Evolutionary conservation across 1,139 yeast genomes (phyloP).

Genomic region (Suhomyces bokatorum): DNA sequence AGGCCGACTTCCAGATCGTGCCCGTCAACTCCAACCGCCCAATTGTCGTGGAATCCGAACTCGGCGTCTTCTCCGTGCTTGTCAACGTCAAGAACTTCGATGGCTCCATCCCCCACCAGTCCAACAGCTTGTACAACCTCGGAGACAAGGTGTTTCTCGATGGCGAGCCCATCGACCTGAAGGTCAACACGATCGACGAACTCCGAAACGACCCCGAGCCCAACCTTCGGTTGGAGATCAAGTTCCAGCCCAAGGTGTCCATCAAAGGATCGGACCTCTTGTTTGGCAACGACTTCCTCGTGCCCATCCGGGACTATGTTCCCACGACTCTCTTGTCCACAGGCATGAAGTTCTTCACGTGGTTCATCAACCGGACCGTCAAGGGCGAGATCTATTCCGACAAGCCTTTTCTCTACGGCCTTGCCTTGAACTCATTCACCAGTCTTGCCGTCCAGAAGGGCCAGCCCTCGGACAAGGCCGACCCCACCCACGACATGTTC

Average conservation of each 20-base stretch:
- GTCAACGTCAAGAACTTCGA: constrained; percentile 48
- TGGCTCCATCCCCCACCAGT: constrained; percentile 42
- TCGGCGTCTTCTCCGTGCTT: constrained; percentile 41
- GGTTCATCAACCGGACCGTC: constrained; percentile 66
- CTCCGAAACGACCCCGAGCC: constrained; percentile 19
- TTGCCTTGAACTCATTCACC: constrained; percentile 59
- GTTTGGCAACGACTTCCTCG: constrained; percentile 70
- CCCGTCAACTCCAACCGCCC: constrained; percentile 48
- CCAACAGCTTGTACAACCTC: constrained; percentile 36
- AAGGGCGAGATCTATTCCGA: constrained; percentile 64
- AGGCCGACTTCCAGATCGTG: constrained; percentile 32
- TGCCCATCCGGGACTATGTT: constrained; percentile 58
- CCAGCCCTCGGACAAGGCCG: constrained; percentile 2
- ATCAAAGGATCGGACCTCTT: constrained; percentile 53
- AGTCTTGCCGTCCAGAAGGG: constrained; percentile 24
- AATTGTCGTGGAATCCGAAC: constrained; percentile 34
- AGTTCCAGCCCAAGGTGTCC: constrained; percentile 41
- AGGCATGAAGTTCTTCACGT: constrained; percentile 53
- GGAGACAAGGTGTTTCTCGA: constrained; percentile 33
- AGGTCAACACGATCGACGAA: constrained; percentile 10
- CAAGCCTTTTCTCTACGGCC: constrained; percentile 62
- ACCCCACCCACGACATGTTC: constrained; percentile 10
- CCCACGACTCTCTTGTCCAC: constrained; percentile 50
- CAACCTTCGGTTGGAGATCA: constrained; percentile 38
- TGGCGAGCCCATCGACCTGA: constrained; percentile 22